Evolutionary conservation across 2,329 filamentous ascomycete genomes (phyloP).

Genomic region (Alternaria longipes): DNA sequence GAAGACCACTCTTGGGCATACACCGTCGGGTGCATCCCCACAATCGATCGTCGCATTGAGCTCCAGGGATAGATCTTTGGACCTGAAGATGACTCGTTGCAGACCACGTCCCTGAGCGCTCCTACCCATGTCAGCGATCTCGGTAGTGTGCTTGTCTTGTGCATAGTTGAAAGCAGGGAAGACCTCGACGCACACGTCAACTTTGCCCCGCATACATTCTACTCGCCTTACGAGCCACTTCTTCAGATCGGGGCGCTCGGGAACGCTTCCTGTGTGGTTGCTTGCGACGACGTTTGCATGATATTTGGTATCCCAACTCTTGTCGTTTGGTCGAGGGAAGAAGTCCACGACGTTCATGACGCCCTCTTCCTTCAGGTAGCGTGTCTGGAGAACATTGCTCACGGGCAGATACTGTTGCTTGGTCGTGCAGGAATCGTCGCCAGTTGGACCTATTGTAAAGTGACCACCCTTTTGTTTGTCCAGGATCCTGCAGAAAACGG

Average conservation of each 20-base stretch:
- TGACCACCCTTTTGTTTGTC: constrained; percentile 79
- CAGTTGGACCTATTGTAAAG: constrained; percentile 68
- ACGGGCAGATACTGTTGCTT: constrained; percentile 82
- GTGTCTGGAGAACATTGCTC: constrained; percentile 77
- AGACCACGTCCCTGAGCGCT: constrained; percentile 23
- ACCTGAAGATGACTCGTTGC: constrained; percentile 66
- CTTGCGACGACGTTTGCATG: constrained; percentile 35
- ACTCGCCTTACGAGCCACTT: constrained; percentile 75
- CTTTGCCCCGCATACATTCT: constrained; percentile 74
- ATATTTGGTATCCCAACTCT: constrained; percentile 59
- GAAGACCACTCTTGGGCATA: constrained; percentile 65
- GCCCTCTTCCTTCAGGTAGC: constrained; percentile 79
- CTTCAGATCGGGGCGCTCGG: constrained; percentile 60
- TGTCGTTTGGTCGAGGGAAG: constrained; percentile 73
- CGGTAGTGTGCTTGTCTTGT: constrained; percentile 67
- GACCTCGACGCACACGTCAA: constrained; percentile 73
- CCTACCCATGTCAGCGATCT: constrained; percentile 57
- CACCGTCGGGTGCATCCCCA: constrained; percentile 60
- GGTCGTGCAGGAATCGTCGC: constrained; percentile 66
- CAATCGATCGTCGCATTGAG: constrained; percentile 73
- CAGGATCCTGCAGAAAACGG: constrained; percentile 76
- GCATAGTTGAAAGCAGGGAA: constrained; percentile 73
- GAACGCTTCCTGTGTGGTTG: constrained; percentile 37
- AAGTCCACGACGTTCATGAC: constrained; percentile 79
- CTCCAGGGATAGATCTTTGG: constrained; percentile 67